These are phyloP conservation scores for Rhizopogon vinicolor DNA, from an alignment of 768 basidiomycete genomes.

Conservation along the genomic window DNA sequence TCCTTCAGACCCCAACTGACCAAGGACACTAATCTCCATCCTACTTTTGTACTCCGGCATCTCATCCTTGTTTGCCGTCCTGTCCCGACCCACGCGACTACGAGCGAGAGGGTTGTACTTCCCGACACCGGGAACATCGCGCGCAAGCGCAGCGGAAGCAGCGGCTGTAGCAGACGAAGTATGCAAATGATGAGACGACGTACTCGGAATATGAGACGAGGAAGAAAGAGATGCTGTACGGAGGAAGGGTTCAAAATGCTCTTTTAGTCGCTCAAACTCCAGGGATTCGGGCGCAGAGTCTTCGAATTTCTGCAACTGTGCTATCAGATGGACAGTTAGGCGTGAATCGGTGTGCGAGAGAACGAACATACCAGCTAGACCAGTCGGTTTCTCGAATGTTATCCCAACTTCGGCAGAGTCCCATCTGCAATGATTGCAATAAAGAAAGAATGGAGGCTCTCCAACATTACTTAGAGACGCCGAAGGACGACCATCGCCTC, in stretches of 20 bases:
- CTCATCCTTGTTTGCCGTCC: slow-evolving; percentile 68
- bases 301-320: slow-evolving; percentile 87
- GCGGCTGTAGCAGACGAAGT: slow-evolving; percentile 83
- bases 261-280: slow-evolving; percentile 92
- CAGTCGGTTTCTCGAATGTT: slow-evolving; percentile 94
- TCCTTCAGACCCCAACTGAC: slow-evolving; percentile 50
- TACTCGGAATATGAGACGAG: slow-evolving; percentile 49
- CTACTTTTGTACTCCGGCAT: slow-evolving; percentile 74
- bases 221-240: slow-evolving; percentile 75
- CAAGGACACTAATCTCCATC: slow-evolving; percentile 56
- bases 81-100: slow-evolving; percentile 50
- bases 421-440: slow-evolving; percentile 94
- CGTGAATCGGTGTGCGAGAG: background rate
- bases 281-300: slow-evolving; percentile 79
- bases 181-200: slow-evolving; percentile 66
- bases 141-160: slow-evolving; percentile 82
- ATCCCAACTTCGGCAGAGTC: slow-evolving; percentile 89
- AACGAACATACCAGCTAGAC: slow-evolving; percentile 70
- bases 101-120: slow-evolving; percentile 67
- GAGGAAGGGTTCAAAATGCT: slow-evolving; percentile 95
- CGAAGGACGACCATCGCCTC: slow-evolving; percentile 51
- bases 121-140: slow-evolving; percentile 79
- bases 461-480: slow-evolving; percentile 57
- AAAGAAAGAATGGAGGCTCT: slow-evolving; percentile 87
- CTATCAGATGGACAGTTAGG: slow-evolving; percentile 35